Evolutionary conservation across 345 rosid species (phyloP).

Genomic region (Durio zibethinus): DNA sequence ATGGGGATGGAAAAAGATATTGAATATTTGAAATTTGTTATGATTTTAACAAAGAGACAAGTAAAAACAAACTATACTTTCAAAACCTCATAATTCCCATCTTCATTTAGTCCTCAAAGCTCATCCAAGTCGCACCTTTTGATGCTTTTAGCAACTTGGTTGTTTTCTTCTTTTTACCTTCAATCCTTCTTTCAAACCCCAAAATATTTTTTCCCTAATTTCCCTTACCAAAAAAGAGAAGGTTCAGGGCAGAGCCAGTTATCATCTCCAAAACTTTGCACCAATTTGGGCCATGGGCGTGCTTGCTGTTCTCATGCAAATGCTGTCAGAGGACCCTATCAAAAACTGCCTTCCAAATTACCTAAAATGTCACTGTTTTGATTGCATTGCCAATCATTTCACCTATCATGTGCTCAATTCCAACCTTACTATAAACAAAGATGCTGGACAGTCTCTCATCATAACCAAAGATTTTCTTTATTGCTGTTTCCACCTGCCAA

Average conservation of each 20-base stretch:
- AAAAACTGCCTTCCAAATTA: background rate
- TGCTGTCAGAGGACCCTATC: background rate
- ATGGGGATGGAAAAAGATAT: too few species aligned
- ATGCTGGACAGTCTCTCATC: slow-evolving; percentile 7
- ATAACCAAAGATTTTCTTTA: background rate
- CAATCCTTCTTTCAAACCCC: background rate
- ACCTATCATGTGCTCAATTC: slow-evolving; percentile 36
- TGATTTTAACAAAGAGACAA: too few species aligned
- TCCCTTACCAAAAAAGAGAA: too few species aligned
- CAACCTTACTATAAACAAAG: slow-evolving; percentile 6
- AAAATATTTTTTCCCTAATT: too few species aligned
- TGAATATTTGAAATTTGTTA: too few species aligned
- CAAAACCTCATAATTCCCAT: too few species aligned
- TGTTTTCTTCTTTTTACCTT: background rate
- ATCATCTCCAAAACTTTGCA: slow-evolving; percentile 28
- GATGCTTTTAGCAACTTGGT: background rate
- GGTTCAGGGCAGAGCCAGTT: too few species aligned
- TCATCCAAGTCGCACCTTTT: background rate
- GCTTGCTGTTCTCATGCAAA: slow-evolving; percentile 44
- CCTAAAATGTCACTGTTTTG: slow-evolving; percentile 22
- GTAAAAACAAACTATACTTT: too few species aligned
- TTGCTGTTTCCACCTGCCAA: slow-evolving; percentile 13
- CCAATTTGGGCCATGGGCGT: slow-evolving; percentile 42
- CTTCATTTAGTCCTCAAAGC: too few species aligned
- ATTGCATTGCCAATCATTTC: slow-evolving; percentile 41